Evolutionary conservation across 2,329 filamentous ascomycete genomes (phyloP).

Genomic region (Sporothrix inflata): DNA sequence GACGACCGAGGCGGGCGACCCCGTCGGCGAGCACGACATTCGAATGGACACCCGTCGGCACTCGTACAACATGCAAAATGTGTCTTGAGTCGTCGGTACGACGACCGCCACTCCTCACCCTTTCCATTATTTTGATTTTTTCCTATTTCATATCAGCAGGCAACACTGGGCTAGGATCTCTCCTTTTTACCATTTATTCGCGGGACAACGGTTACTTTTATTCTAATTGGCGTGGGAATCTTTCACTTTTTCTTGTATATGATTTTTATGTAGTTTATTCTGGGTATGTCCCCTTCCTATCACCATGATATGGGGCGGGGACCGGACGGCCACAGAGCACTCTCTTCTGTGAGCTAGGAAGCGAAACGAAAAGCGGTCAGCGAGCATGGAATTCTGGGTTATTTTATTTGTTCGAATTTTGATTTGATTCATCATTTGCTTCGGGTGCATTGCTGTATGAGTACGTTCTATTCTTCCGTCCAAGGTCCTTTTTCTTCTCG

Average conservation of each 20-base stretch:
- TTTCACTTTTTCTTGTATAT: constrained; percentile 3
- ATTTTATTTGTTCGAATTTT: background rate
- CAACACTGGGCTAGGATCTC: background rate
- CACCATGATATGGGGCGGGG: background rate
- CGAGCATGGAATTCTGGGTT: background rate
- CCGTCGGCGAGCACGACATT: constrained; percentile 16
- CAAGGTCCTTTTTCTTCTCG: background rate
- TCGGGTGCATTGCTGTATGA: background rate
- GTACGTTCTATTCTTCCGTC: background rate
- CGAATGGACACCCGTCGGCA: constrained; percentile 15
- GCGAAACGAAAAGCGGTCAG: background rate
- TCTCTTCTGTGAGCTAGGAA: background rate
- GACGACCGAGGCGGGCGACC: background rate
- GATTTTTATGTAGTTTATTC: constrained; percentile 1
- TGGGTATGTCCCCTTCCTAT: background rate
- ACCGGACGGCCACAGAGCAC: background rate
- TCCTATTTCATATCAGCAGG: background rate
- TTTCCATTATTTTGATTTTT: background rate
- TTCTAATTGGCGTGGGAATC: background rate
- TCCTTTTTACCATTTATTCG: background rate
- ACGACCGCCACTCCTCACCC: too few species aligned
- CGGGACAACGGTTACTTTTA: background rate
- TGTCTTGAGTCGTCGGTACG: background rate
- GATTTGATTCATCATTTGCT: background rate
- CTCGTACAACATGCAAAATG: constrained; percentile 21